Evolutionary conservation across 2,329 filamentous ascomycete species (phyloP).

Genomic region (Scedosporium minutisporum): DNA sequence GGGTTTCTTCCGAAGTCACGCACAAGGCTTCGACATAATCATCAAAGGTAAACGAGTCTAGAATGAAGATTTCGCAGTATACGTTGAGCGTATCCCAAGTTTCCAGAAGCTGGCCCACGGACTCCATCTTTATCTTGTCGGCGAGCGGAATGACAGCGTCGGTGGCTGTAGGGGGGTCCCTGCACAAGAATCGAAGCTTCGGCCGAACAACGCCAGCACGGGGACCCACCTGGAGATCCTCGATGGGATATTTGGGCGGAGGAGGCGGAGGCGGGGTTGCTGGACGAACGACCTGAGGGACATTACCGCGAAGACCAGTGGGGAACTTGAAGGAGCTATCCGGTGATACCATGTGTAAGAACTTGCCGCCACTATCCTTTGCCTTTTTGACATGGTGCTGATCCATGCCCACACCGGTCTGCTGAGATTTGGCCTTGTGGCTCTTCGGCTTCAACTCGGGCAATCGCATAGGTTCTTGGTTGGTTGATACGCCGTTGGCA

Average conservation of each 20-base stretch:
- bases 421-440: slow-evolving; percentile 51
- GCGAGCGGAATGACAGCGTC: slow-evolving; percentile 22
- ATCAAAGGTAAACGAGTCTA: slow-evolving; percentile 97
- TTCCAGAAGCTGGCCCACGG: slow-evolving; percentile 76
- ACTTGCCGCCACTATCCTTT: slow-evolving; percentile 27
- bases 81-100: slow-evolving; percentile 97
- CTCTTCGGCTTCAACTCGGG: slow-evolving; percentile 70
- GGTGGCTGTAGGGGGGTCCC: slow-evolving; percentile 45
- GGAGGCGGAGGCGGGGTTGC: slow-evolving; percentile 51
- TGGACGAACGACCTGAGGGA: slow-evolving; percentile 30
- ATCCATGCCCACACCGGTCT: slow-evolving; percentile 9
- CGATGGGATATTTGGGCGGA: slow-evolving; percentile 86
- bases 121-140: slow-evolving; percentile 64
- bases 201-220: slow-evolving; percentile 60
- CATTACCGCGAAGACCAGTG: slow-evolving; percentile 31
- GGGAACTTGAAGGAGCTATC: slow-evolving; percentile 39
- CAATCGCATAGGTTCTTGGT: slow-evolving; percentile 44
- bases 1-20: slow-evolving; percentile 61
- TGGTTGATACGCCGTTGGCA: slow-evolving; percentile 24
- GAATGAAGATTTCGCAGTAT: slow-evolving; percentile 87
- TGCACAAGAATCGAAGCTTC: slow-evolving; percentile 65
- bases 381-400: slow-evolving; percentile 17
- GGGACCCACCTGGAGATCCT: slow-evolving; percentile 76
- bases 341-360: slow-evolving; percentile 27
- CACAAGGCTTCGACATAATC: slow-evolving; percentile 86